Percentiles rank a stretch among this genome's conserved stretches.
phyloP scores from a whole-genome alignment of 1,284 basidiomycete genomes.

The Rhodotorula sp. region DNA sequence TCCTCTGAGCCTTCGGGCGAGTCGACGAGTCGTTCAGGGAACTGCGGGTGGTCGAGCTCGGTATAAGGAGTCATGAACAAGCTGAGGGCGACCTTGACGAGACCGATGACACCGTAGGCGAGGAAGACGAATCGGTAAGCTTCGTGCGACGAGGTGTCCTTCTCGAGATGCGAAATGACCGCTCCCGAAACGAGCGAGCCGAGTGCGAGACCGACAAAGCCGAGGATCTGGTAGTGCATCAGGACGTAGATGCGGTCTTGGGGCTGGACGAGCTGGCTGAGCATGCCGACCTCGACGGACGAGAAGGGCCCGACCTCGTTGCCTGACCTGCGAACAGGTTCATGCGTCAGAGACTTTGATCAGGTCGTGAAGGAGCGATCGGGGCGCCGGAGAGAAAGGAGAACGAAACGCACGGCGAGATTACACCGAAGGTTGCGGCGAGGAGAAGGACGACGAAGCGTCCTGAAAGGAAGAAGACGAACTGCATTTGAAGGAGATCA shows the following conservation, averaged over 20 bases:
- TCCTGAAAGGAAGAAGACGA: conserved; percentile 14
- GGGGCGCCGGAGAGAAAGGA: neutral
- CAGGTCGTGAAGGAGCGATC: too few relatives aligned
- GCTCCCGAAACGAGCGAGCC: conserved; percentile 19
- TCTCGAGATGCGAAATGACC: conserved; percentile 12
- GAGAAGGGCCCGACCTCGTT: conserved; percentile 24
- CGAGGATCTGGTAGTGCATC: conserved; percentile 22
- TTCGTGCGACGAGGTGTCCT: neutral
- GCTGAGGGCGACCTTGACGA: conserved; percentile 19
- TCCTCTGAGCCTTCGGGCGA: neutral
- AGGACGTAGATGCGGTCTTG: conserved; percentile 22
- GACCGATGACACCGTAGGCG: conserved; percentile 10
- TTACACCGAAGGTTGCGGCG: conserved; percentile 29
- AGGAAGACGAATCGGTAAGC: conserved; percentile 23
- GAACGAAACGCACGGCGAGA: conserved; percentile 12
- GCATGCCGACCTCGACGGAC: conserved; percentile 25
- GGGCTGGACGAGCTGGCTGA: conserved; percentile 25
- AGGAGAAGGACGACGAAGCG: conserved; percentile 13
- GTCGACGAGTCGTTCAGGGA: neutral
- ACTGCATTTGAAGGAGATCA: neutral
- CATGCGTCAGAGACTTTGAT: too few relatives aligned
- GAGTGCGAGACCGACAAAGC: conserved; percentile 24
- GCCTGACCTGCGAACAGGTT: conserved; percentile 6
- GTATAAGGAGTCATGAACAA: neutral
- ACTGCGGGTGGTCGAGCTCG: conserved; percentile 12